Evolutionary conservation across 208 protist species (phyloP).

Genomic region (Acanthamoeba sp.): DNA sequence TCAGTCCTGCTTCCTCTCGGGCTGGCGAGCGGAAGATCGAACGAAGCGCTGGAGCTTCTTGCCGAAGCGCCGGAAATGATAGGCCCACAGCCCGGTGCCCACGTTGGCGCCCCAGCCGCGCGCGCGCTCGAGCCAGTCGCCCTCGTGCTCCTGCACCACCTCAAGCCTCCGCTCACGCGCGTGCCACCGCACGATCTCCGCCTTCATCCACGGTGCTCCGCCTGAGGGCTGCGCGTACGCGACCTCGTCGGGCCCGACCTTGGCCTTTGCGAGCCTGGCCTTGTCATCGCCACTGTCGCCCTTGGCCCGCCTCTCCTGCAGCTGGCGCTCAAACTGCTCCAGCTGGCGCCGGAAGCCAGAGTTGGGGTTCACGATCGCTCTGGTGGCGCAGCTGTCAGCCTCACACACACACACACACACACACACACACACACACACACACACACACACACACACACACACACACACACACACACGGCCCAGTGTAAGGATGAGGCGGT

Average conservation of each 20-base stretch:
- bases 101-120: not conserved
- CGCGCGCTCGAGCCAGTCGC: not conserved
- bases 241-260: not conserved
- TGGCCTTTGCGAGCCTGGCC: not conserved
- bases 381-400: not conserved
- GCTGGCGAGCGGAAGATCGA: too few relatives aligned
- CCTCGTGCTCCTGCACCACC: not conserved
- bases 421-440: too few relatives aligned
- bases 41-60: not conserved
- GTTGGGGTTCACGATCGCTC: conserved; percentile 11
- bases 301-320: not conserved
- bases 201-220: not conserved
- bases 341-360: conserved; percentile 4
- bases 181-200: not conserved
- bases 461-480: too few relatives aligned
- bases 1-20: too few relatives aligned
- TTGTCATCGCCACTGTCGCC: not conserved
- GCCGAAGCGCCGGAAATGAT: not conserved
- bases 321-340: not conserved
- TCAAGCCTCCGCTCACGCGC: not conserved
- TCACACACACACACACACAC: too few relatives aligned
- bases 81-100: not conserved
- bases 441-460: too few relatives aligned
- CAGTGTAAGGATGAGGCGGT: not conserved
- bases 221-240: too few relatives aligned